Conservation (phyloP, 495 filamentous ascomycete genomes). For the Glutinoglossum americanum region DNA sequence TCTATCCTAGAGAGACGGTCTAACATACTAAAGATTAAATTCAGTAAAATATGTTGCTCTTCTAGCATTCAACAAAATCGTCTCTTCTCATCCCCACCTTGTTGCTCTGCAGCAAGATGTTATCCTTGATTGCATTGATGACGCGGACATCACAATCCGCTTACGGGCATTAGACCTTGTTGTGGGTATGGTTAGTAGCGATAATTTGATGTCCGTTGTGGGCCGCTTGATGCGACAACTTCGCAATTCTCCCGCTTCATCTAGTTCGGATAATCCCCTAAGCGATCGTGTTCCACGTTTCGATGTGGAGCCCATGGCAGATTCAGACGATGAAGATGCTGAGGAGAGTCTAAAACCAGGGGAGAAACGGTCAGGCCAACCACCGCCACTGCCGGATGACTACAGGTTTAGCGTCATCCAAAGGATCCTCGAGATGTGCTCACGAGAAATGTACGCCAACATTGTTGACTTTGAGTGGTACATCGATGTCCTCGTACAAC, state of each 20-base stretch:
- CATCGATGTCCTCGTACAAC: conserved; percentile 58
- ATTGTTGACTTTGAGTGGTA: conserved; percentile 94
- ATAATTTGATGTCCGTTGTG: conserved; percentile 65
- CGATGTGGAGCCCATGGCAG: conserved; percentile 24
- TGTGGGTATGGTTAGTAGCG: conserved; percentile 71
- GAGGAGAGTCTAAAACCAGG: conserved; percentile 19
- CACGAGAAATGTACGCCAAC: conserved; percentile 68
- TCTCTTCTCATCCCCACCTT: conserved; percentile 65
- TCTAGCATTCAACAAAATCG: conserved; percentile 83
- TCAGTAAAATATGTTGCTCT: conserved; percentile 93
- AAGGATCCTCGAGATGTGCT: conserved; percentile 74
- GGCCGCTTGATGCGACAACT: conserved; percentile 73
- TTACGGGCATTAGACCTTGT: conserved; percentile 79
- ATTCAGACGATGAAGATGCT: conserved; percentile 36
- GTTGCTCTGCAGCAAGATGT: conserved; percentile 86
- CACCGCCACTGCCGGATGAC: conserved; percentile 44
- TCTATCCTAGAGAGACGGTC: background rate
- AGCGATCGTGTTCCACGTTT: conserved; percentile 14
- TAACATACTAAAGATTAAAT: background rate
- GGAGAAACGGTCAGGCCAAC: conserved; percentile 14
- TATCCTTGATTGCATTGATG: conserved; percentile 87
- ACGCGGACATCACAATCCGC: conserved; percentile 87
- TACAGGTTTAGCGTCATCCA: conserved; percentile 62
- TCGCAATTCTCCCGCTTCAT: conserved; percentile 25
- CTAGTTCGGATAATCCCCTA: conserved; percentile 15